phyloP scores from a whole-genome alignment of 768 basidiomycete genomes.

The Pleurotus cornucopiae region DNA sequence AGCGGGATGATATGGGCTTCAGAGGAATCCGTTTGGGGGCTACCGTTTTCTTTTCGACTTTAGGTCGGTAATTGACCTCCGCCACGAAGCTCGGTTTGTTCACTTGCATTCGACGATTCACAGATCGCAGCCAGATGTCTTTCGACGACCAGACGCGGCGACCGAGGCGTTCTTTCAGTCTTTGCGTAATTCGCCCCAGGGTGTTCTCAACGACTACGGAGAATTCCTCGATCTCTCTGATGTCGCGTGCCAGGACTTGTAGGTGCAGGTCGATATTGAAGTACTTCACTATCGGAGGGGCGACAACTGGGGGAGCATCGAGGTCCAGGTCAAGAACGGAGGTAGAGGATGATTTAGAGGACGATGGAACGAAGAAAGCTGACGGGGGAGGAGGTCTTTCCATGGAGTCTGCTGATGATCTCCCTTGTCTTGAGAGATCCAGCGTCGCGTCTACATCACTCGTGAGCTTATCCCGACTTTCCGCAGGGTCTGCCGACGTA shows the following conservation, averaged over 20 bases:
- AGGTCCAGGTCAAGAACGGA: slow-evolving; percentile 33
- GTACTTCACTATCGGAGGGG: slow-evolving; percentile 25
- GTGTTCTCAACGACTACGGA: slow-evolving; percentile 34
- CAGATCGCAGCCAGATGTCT: slow-evolving; percentile 44
- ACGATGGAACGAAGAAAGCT: slow-evolving; percentile 3
- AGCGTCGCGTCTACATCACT: too few relatives aligned
- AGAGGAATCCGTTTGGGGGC: too few relatives aligned
- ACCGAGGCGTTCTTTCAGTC: slow-evolving; percentile 73
- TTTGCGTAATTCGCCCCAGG: slow-evolving; percentile 48
- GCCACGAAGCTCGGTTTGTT: slow-evolving; percentile 43
- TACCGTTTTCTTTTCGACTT: too few relatives aligned
- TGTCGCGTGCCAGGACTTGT: slow-evolving; percentile 48
- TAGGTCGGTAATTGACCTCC: slow-evolving; percentile 44
- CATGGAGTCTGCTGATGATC: background rate
- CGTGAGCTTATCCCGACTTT: too few relatives aligned
- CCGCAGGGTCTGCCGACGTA: too few relatives aligned
- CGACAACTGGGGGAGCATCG: slow-evolving; percentile 20
- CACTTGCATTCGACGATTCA: slow-evolving; percentile 26
- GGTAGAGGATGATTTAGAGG: slow-evolving; percentile 1
- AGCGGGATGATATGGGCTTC: too few relatives aligned
- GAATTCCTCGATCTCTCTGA: slow-evolving; percentile 45
- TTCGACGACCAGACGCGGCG: slow-evolving; percentile 68
- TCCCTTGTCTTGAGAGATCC: too few relatives aligned
- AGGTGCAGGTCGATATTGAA: slow-evolving; percentile 58
- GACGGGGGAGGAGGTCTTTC: background rate